phyloP scores from a whole-genome alignment of 805 yeast genomes.

The Tetrapisispora namnaoensis region DNA sequence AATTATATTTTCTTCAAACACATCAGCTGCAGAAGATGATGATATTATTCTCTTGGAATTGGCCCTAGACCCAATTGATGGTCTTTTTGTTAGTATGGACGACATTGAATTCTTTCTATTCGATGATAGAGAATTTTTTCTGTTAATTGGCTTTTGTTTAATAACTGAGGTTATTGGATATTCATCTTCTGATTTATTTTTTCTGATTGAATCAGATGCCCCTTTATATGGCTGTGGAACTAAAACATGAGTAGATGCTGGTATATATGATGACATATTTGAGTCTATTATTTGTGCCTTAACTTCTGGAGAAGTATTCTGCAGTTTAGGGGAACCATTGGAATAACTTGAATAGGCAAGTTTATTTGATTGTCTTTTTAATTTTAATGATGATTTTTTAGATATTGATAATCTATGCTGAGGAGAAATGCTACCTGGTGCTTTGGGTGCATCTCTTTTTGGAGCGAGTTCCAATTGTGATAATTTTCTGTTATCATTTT shows the following conservation, averaged over 20 bases:
- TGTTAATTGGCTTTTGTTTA: background rate
- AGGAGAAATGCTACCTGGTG: conserved; percentile 35
- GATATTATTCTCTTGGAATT: conserved; percentile 29
- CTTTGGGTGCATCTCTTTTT: conserved; percentile 61
- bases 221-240: conserved; percentile 37
- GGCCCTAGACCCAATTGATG: conserved; percentile 21
- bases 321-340: conserved; percentile 15
- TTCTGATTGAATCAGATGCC: conserved; percentile 9
- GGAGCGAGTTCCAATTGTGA: conserved; percentile 44
- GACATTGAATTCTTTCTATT: conserved; percentile 8
- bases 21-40: conserved; percentile 34
- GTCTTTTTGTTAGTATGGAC: conserved; percentile 17
- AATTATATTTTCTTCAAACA: conserved; percentile 61
- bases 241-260: conserved; percentile 34
- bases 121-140: conserved; percentile 11
- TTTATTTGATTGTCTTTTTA: conserved; percentile 13
- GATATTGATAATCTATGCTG: conserved; percentile 12
- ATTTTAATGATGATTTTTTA: conserved; percentile 8
- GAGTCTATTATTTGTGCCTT: conserved; percentile 9
- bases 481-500: conserved; percentile 71
- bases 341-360: conserved; percentile 5
- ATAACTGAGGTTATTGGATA: background rate
- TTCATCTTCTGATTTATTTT: background rate
- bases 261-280: conserved; percentile 32
- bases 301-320: background rate